Evolutionary conservation across 257 asterid species (phyloP).

Genomic region (Echites panduratus): DNA sequence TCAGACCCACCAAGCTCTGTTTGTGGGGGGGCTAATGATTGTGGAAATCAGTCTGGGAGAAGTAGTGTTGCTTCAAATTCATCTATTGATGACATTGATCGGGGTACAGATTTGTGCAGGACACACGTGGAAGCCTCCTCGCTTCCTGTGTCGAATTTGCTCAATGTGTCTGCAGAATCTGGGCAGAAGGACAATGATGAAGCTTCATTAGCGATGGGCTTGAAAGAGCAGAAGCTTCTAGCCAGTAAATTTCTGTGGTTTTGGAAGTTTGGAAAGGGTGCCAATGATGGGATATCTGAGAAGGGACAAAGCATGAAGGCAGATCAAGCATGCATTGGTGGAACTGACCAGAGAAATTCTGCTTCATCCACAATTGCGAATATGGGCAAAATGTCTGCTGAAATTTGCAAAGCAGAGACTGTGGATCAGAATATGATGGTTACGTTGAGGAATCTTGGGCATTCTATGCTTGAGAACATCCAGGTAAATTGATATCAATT

Average conservation of each 20-base stretch:
- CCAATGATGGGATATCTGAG: constrained; percentile 30
- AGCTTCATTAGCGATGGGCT: constrained; percentile 4
- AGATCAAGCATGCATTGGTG: constrained; percentile 13
- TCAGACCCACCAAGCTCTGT: constrained; percentile 46
- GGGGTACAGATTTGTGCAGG: constrained; percentile 20
- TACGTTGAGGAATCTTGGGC: constrained; percentile 36
- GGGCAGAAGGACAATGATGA: constrained; percentile 25
- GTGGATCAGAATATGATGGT: constrained; percentile 34
- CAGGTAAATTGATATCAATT: constrained; percentile 28
- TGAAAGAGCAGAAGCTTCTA: constrained; percentile 32
- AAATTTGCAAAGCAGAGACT: constrained; percentile 29
- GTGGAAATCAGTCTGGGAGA: constrained; percentile 38
- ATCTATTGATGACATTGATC: constrained; percentile 35
- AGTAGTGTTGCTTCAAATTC: constrained; percentile 63
- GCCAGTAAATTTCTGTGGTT: constrained; percentile 37
- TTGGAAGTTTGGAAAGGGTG: constrained; percentile 39
- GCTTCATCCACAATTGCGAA: constrained; percentile 9
- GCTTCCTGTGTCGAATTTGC: constrained; percentile 36
- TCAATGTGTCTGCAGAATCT: constrained; percentile 27
- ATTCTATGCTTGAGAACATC: constrained; percentile 42
- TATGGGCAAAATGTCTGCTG: constrained; percentile 12
- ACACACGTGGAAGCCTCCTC: constrained; percentile 25
- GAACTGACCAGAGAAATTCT: constrained; percentile 10
- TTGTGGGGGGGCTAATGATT: constrained; percentile 29
- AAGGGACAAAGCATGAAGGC: constrained; percentile 23